phyloP scores from a whole-genome alignment of 2,329 filamentous ascomycete species.

The Colletotrichum musae region DNA sequence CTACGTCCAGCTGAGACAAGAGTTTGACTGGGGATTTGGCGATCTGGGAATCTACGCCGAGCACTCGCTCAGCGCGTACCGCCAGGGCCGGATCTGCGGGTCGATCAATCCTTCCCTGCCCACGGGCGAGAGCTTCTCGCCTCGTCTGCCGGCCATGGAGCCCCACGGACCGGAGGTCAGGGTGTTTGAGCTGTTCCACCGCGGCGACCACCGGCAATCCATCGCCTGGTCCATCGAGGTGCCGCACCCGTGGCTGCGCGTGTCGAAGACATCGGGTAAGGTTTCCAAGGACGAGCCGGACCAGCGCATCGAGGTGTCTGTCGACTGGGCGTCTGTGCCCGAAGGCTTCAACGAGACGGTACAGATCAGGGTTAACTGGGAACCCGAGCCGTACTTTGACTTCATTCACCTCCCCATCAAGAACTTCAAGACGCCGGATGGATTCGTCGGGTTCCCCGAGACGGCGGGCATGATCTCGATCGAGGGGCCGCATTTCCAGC shows the following conservation, averaged over 20 bases:
- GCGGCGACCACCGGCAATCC: slow-evolving; percentile 53
- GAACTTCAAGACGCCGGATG: slow-evolving; percentile 27
- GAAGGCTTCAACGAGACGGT: slow-evolving; percentile 45
- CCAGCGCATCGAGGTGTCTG: slow-evolving; percentile 57
- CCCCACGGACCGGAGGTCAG: slow-evolving; percentile 60
- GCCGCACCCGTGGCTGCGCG: slow-evolving; percentile 35
- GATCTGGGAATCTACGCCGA: slow-evolving; percentile 68
- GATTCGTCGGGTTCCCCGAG: slow-evolving; percentile 43
- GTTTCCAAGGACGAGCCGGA: slow-evolving; percentile 44
- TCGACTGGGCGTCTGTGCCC: slow-evolving; percentile 61
- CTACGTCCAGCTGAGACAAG: slow-evolving; percentile 60
- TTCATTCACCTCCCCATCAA: slow-evolving; percentile 33
- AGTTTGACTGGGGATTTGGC: slow-evolving; percentile 50
- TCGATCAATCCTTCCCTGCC: slow-evolving; percentile 58
- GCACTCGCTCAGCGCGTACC: slow-evolving; percentile 65
- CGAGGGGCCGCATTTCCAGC: slow-evolving; percentile 41
- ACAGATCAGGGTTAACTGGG: slow-evolving; percentile 19
- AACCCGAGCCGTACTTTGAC: slow-evolving; percentile 36
- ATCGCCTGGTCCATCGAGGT: slow-evolving; percentile 39
- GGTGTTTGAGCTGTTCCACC: slow-evolving; percentile 65
- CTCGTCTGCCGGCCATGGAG: slow-evolving; percentile 60
- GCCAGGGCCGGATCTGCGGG: slow-evolving; percentile 68
- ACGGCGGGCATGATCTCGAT: slow-evolving; percentile 41
- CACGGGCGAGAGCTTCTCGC: slow-evolving; percentile 51
- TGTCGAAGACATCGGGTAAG: slow-evolving; percentile 20